These are phyloP conservation scores for Arctostaphylos glauca DNA, from an alignment of 148 eudicot genomes.

Conservation along the genomic window DNA sequence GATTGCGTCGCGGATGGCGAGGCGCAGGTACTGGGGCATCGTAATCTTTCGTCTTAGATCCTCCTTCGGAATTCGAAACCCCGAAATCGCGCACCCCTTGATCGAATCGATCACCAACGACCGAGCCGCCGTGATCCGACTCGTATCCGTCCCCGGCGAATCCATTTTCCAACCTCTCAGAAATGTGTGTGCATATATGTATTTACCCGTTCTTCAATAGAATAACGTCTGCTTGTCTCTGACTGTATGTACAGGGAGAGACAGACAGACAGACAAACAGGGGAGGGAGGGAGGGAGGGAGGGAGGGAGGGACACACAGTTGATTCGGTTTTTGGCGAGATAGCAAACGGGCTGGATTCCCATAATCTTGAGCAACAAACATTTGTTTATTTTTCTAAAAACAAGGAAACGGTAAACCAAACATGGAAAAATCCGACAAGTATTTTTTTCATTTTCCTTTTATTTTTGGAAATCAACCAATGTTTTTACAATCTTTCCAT, in stretches of 20 bases:
- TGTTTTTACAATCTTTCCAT: too few species aligned
- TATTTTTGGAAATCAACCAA: too few species aligned
- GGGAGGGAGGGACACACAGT: background rate
- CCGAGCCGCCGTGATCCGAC: conserved; percentile 31
- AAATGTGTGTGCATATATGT: background rate
- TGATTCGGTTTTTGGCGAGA: background rate
- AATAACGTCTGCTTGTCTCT: too few species aligned
- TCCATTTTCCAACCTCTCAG: conserved; percentile 21
- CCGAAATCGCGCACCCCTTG: conserved; percentile 46
- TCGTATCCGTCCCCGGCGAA: conserved; percentile 19
- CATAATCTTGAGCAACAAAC: too few species aligned
- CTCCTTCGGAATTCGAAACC: conserved; percentile 45
- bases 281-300: too few species aligned
- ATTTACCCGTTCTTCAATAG: background rate
- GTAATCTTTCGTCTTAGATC: conserved; percentile 40
- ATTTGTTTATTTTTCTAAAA: too few species aligned
- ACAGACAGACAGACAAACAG: background rate
- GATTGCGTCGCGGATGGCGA: conserved; percentile 56
- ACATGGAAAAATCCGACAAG: too few species aligned
- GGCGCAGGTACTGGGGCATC: conserved; percentile 57
- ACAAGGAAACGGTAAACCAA: too few species aligned
- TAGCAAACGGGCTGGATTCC: background rate
- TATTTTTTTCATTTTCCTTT: too few species aligned
- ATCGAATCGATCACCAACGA: conserved; percentile 63
- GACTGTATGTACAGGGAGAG: background rate